Percentiles rank a stretch among this genome's conserved stretches.
phyloP scores from a whole-genome alignment of 1,284 basidiomycete species.

The Hymenochaete sp. region DNA sequence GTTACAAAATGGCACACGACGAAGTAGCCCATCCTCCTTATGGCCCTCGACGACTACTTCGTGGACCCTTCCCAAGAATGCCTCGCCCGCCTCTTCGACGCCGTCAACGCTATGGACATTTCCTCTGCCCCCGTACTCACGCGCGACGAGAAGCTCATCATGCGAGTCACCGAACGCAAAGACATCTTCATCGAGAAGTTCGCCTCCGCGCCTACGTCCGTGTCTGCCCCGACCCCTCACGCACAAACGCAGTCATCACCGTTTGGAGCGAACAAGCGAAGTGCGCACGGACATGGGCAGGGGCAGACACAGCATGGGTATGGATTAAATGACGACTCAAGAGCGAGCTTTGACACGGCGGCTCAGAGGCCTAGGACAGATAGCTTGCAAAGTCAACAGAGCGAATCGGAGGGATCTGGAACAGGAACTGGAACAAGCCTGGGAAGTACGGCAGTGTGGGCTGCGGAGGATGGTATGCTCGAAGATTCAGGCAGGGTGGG shows the following conservation, averaged over 20 bases:
- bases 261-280: conserved; percentile 2
- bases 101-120: conserved; percentile 89
- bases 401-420: conserved; percentile 41
- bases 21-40: conserved; percentile 86
- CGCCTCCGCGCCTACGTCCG: conserved; percentile 25
- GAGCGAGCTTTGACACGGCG: conserved; percentile 4
- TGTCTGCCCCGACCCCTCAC: background rate
- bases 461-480: conserved; percentile 55
- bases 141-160: conserved; percentile 78
- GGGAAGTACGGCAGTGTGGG: conserved; percentile 72
- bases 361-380: conserved; percentile 25
- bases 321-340: background rate
- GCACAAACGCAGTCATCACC: background rate
- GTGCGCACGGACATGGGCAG: conserved; percentile 5
- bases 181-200: conserved; percentile 89
- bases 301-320: conserved; percentile 3
- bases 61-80: conserved; percentile 80
- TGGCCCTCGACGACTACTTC: conserved; percentile 96
- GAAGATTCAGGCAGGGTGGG: conserved; percentile 24
- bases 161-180: conserved; percentile 84
- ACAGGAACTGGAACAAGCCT: no score
- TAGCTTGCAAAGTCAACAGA: conserved; percentile 21
- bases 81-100: conserved; percentile 82
- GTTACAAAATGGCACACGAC: conserved; percentile 15
- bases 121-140: conserved; percentile 69